A percentile compares a stretch with the other conserved stretches of the same genome.
phyloP scores from a whole-genome alignment of 1,284 basidiomycete species.

The Pseudozyma hubeiensis region DNA sequence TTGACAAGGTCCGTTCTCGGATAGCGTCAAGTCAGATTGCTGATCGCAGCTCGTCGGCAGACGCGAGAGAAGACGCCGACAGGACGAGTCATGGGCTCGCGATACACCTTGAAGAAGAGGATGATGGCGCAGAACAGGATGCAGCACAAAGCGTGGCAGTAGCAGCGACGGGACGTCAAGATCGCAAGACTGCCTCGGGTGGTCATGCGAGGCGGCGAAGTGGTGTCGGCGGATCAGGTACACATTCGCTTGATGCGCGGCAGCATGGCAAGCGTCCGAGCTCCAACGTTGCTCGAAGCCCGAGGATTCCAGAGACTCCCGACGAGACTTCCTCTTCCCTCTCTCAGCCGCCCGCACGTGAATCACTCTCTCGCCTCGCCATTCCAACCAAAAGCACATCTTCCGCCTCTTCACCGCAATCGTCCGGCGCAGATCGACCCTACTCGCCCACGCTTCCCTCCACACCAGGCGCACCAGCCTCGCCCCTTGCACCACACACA shows the following conservation, averaged over 20 bases:
- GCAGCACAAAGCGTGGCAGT: constrained; percentile 25
- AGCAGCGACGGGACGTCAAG: constrained; percentile 33
- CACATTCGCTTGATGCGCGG: constrained; percentile 14
- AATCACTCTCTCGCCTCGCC: constrained; percentile 10
- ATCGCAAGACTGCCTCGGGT: constrained; percentile 6
- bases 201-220: constrained; percentile 38
- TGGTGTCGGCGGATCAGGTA: constrained; percentile 36
- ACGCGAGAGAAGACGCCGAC: not conserved
- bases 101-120: not conserved
- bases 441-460: constrained; percentile 48
- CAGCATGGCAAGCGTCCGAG: constrained; percentile 13
- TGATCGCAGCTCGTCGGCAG: not conserved
- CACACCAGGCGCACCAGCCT: not conserved
- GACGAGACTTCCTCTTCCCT: constrained; percentile 4
- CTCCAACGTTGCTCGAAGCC: constrained; percentile 14
- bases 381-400: constrained; percentile 14
- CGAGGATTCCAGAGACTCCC: constrained; percentile 27
- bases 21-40: not conserved
- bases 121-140: not conserved
- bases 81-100: not conserved
- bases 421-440: constrained; percentile 39
- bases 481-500: constrained; percentile 1
- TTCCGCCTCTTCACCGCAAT: constrained; percentile 11
- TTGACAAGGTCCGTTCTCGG: constrained; percentile 5
- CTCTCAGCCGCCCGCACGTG: not conserved